Evolutionary conservation across 352 stramenopile species (phyloP).

Genomic region (Globisporangium megalacanthum): DNA sequence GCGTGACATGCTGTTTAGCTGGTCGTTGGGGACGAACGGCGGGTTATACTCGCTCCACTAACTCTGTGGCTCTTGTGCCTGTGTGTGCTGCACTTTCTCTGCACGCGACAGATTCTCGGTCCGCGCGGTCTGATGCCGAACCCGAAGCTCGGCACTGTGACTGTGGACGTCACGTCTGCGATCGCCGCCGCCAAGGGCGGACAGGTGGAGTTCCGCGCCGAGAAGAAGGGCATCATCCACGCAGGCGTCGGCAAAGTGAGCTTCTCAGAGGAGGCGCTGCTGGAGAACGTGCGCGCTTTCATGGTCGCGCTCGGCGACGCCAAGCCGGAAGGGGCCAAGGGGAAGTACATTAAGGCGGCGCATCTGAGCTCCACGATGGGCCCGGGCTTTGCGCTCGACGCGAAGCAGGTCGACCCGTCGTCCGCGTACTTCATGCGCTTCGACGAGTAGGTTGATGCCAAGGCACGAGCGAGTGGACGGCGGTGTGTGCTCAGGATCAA

Average conservation of each 20-base stretch:
- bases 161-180: slow-evolving; percentile 81
- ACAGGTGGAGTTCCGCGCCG: slow-evolving; percentile 86
- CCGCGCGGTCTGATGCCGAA: slow-evolving; percentile 98
- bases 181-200: slow-evolving; percentile 76
- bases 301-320: slow-evolving; percentile 89
- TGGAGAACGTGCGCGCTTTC: slow-evolving; percentile 91
- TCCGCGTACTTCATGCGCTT: slow-evolving; percentile 86
- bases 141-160: slow-evolving; percentile 96
- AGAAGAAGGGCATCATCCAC: slow-evolving; percentile 90
- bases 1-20: slow-evolving; percentile 9
- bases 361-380: slow-evolving; percentile 87
- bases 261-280: slow-evolving; percentile 85
- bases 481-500: neutral
- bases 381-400: slow-evolving; percentile 67
- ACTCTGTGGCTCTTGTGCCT: neutral
- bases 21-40: neutral
- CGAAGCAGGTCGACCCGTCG: slow-evolving; percentile 79
- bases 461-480: neutral
- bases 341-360: slow-evolving; percentile 90
- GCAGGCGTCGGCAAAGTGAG: slow-evolving; percentile 86
- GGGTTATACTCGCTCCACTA: too few relatives aligned
- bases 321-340: slow-evolving; percentile 91
- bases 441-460: slow-evolving; percentile 17
- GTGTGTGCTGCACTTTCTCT: too few relatives aligned
- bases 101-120: slow-evolving; percentile 74